Percentiles rank a stretch among this genome's conserved stretches.
phyloP scores from a whole-genome alignment of 1,284 basidiomycete genomes.

The Cutaneotrichosporon cutaneum region DNA sequence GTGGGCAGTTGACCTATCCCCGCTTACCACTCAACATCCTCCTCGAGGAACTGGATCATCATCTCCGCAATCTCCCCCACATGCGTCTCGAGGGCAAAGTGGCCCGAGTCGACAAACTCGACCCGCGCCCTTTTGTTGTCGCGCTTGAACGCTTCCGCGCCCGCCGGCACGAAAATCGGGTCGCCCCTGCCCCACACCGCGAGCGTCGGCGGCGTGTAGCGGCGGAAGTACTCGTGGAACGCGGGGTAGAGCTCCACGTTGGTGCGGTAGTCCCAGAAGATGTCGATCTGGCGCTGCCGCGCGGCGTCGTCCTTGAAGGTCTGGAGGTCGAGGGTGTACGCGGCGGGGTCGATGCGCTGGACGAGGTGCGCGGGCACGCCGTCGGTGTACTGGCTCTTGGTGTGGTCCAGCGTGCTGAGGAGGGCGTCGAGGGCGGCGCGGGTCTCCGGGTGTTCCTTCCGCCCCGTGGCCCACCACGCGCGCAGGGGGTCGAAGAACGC shows the following conservation, averaged over 20 bases:
- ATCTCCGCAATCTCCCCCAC: constrained; percentile 35
- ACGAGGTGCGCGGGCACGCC: constrained; percentile 20
- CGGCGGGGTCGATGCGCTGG: constrained; percentile 23
- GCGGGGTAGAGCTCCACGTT: constrained; percentile 56
- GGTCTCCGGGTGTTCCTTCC: not conserved
- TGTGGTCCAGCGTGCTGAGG: constrained; percentile 4
- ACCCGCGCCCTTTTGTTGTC: constrained; percentile 54
- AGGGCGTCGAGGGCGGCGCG: no score
- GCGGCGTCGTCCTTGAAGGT: constrained; percentile 50
- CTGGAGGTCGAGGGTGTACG: constrained; percentile 55
- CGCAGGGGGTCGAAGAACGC: constrained; percentile 47
- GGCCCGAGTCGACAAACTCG: constrained; percentile 55
- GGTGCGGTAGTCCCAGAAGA: constrained; percentile 56
- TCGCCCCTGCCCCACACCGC: constrained; percentile 59
- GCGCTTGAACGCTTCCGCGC: constrained; percentile 56
- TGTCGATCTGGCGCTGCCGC: constrained; percentile 54
- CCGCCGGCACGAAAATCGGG: constrained; percentile 54
- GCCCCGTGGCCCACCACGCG: constrained; percentile 51
- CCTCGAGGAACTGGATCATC: constrained; percentile 28
- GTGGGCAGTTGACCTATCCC: not conserved
- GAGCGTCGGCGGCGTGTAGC: constrained; percentile 54
- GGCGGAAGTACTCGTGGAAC: constrained; percentile 57
- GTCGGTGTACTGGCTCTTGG: constrained; percentile 26
- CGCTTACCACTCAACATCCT: constrained; percentile 7
- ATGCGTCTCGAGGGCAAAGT: constrained; percentile 57